Evolutionary conservation across 768 basidiomycete genomes (phyloP).

Genomic region (Amanita rubescens): DNA sequence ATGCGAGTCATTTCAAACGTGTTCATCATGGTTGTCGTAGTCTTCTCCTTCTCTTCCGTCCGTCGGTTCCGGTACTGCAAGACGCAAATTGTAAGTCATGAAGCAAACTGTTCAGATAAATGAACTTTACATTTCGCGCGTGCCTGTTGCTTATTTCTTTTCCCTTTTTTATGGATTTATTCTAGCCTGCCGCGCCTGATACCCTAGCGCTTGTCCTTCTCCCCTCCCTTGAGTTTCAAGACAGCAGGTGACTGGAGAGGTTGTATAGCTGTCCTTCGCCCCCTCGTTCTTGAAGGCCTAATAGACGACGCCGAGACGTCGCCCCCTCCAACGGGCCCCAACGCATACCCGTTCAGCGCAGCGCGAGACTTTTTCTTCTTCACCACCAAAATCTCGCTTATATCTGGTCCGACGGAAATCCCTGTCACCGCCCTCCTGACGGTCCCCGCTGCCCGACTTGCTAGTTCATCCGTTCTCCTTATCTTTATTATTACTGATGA

Average conservation of each 20-base stretch:
- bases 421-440: conserved; percentile 17
- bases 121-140: conserved; percentile 37
- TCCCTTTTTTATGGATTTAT: conserved; percentile 40
- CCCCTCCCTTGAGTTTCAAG: conserved; percentile 29
- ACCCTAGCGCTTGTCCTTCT: conserved; percentile 75
- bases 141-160: conserved; percentile 28
- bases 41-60: conserved; percentile 16
- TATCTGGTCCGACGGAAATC: conserved; percentile 53
- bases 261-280: conserved; percentile 14
- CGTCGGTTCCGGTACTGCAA: conserved; percentile 30
- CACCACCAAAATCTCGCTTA: conserved; percentile 64
- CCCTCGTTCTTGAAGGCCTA: conserved; percentile 3
- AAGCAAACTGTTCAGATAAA: too few relatives aligned
- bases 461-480: conserved; percentile 22
- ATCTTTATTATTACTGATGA: conserved; percentile 15
- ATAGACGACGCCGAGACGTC: conserved; percentile 30
- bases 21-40: conserved; percentile 15
- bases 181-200: conserved; percentile 64
- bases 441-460: neutral
- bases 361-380: conserved; percentile 70
- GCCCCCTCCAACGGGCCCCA: conserved; percentile 51
- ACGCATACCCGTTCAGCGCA: conserved; percentile 49
- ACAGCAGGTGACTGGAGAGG: conserved; percentile 21
- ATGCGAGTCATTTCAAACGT: too few relatives aligned
- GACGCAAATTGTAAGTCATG: neutral